Evolutionary conservation across 805 yeast genomes (phyloP).

Genomic region (Cyberlindnera maritima): DNA sequence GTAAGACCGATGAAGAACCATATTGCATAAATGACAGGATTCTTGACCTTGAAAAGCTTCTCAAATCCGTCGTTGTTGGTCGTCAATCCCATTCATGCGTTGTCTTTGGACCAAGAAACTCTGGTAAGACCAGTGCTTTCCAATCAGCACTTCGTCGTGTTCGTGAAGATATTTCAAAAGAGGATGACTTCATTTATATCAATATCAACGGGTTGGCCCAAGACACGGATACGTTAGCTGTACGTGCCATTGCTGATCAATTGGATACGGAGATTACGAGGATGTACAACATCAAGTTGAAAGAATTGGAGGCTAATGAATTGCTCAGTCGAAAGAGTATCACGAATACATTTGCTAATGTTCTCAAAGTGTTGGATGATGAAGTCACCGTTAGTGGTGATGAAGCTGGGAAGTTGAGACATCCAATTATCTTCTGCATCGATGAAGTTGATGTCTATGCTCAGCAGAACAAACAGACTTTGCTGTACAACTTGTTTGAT

Average conservation of each 20-base stretch:
- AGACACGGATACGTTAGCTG: slow-evolving; percentile 71
- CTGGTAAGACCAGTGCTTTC: slow-evolving; percentile 71
- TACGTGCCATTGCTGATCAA: slow-evolving; percentile 83
- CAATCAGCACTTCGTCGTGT: slow-evolving; percentile 46
- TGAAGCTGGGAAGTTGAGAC: slow-evolving; percentile 15
- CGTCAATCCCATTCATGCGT: slow-evolving; percentile 81
- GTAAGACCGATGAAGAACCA: slow-evolving; percentile 22
- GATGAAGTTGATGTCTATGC: slow-evolving; percentile 88
- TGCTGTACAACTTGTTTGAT: slow-evolving; percentile 85
- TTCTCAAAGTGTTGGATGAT: slow-evolving; percentile 51
- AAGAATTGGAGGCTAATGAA: slow-evolving; percentile 25
- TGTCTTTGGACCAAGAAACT: slow-evolving; percentile 74
- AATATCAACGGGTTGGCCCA: slow-evolving; percentile 70
- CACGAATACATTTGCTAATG: slow-evolving; percentile 58
- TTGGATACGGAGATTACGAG: slow-evolving; percentile 49
- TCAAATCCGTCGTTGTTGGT: slow-evolving; percentile 62
- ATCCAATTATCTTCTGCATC: slow-evolving; percentile 69
- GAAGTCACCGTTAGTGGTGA: slow-evolving; percentile 16
- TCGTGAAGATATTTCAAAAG: slow-evolving; percentile 33
- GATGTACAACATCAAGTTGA: slow-evolving; percentile 28
- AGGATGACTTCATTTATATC: slow-evolving; percentile 57
- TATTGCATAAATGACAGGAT: slow-evolving; percentile 37
- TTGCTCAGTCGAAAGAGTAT: slow-evolving; percentile 50
- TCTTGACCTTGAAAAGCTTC: slow-evolving; percentile 50
- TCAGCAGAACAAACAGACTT: slow-evolving; percentile 68